Percentiles rank a stretch among this genome's conserved stretches.
phyloP scores from a whole-genome alignment of 441 rosid species.

The Gossypium davidsonii region DNA sequence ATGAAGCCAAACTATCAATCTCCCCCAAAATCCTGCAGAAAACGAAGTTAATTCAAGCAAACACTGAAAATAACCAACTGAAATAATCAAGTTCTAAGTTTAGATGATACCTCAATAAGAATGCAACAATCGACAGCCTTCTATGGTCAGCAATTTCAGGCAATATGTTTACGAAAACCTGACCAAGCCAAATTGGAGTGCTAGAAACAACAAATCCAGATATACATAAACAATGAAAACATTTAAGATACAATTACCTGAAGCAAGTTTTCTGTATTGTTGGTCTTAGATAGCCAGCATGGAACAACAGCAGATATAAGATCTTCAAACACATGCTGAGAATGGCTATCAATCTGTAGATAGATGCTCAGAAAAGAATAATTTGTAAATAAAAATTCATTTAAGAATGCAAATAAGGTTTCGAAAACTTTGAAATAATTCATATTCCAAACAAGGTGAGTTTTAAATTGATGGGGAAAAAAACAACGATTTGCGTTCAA shows the following conservation, averaged over 20 bases:
- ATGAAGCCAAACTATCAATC: conserved; percentile 64
- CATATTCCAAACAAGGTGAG: background rate
- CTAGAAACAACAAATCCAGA: conserved; percentile 5
- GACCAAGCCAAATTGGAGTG: conserved; percentile 24
- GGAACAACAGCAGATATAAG: conserved; percentile 81
- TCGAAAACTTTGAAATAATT: background rate
- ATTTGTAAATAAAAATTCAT: conserved; percentile 11
- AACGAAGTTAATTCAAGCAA: conserved; percentile 17
- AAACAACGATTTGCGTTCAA: background rate
- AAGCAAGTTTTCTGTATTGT: conserved; percentile 52
- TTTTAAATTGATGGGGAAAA: conserved; percentile 4
- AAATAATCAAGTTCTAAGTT: background rate
- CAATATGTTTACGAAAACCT: conserved; percentile 76
- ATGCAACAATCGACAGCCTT: conserved; percentile 68
- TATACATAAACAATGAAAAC: background rate
- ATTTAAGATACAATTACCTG: conserved; percentile 44
- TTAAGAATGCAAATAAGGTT: background rate
- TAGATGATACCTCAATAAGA: conserved; percentile 64
- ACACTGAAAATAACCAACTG: conserved; percentile 7
- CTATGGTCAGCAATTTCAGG: conserved; percentile 82
- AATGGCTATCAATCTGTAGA: conserved; percentile 70
- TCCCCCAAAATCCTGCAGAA: conserved; percentile 79
- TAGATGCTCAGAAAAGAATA: conserved; percentile 11
- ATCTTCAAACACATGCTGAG: conserved; percentile 69
- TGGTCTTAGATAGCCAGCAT: conserved; percentile 70